Conservation (phyloP, 148 eudicot species). For the Salicornia ramosissima region DNA sequence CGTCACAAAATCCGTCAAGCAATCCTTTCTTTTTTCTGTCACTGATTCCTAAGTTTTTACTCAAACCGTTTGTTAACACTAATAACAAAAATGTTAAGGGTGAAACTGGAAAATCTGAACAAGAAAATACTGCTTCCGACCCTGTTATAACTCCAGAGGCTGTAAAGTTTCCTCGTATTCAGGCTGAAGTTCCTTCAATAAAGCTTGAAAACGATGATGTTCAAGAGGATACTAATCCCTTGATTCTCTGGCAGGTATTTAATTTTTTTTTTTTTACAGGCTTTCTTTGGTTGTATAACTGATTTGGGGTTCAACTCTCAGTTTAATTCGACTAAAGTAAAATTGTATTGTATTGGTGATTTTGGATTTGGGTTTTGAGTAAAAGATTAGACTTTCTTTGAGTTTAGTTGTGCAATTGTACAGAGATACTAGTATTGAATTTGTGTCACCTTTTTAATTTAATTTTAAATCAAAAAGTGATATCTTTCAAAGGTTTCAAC, state of each 20-base stretch:
- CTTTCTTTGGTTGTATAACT: background rate
- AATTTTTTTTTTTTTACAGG: background rate
- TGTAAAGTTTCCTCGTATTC: slow-evolving; percentile 27
- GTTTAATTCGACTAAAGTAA: background rate
- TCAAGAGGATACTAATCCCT: slow-evolving; percentile 32
- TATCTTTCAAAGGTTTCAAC: no score
- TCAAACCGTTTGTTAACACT: slow-evolving; percentile 5
- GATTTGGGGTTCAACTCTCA: background rate
- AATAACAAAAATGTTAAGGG: slow-evolving; percentile 4
- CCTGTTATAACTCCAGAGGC: slow-evolving; percentile 20
- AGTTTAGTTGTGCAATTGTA: background rate
- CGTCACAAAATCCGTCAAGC: slow-evolving; percentile 5
- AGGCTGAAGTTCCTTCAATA: slow-evolving; percentile 27
- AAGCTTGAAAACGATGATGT: slow-evolving; percentile 34
- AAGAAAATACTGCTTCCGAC: slow-evolving; percentile 21
- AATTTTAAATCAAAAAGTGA: no score
- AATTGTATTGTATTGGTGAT: background rate
- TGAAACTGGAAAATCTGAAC: slow-evolving; percentile 8
- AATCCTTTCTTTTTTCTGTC: slow-evolving; percentile 25
- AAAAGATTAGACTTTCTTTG: background rate
- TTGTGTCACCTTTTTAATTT: no score
- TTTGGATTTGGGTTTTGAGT: background rate
- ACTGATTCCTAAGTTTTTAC: slow-evolving; percentile 24
- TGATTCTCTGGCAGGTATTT: slow-evolving; percentile 39
- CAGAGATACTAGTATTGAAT: no score